Evolutionary conservation across 768 basidiomycete genomes (phyloP), one percentile per base, ranked within the genome.

Genomic region (Fomitopsis pulvina): DNA sequence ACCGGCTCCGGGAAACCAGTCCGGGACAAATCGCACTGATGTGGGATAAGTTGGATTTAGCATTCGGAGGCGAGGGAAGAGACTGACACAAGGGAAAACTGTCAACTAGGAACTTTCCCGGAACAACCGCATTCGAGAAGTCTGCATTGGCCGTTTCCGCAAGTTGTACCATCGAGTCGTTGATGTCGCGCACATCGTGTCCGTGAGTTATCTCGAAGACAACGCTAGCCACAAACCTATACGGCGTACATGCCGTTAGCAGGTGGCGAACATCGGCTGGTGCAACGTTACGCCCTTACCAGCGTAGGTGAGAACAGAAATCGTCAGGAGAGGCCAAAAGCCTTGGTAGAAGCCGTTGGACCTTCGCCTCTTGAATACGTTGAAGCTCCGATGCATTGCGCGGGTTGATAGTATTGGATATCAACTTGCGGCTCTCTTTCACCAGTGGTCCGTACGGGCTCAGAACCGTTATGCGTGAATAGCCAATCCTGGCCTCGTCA

Each of bases 61-160:
- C 10, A 22, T 4, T 18, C 25, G 14, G 25, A 28, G 3, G 21
- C 9, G 24, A 16, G 24, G 10, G 16, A 27, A 14, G 25, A 4
- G 5, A 54, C 56, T 30, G 27, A 57, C 56, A 32, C 8, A 27
- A 22, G 2, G 56, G 56, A 16, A 57, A 27, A 2, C 48, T 6
- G 20, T 57, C 56, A 5, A 79, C 73, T 1, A 77, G 59, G 50
- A 69, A 77, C 21, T 63, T 53, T 5, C 74, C 76, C 0, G 71
- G 71, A 9, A 66, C 52, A 5, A 53, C 46, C 10, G 58, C 45
- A 25, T 54, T 55, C 10, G 58, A 57, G 29, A 66, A 64, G 7
- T 60, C 56, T 14, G 56, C 53, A 50, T 66, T 62, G 0, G 60
- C 60, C 9, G 55, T 50, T 25, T 66, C 60, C 1, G 62, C 53